Base-by-base conservation (phyloP, 108 stramenopile genomes). In the Chaetoceros tenuissimus region DNA sequence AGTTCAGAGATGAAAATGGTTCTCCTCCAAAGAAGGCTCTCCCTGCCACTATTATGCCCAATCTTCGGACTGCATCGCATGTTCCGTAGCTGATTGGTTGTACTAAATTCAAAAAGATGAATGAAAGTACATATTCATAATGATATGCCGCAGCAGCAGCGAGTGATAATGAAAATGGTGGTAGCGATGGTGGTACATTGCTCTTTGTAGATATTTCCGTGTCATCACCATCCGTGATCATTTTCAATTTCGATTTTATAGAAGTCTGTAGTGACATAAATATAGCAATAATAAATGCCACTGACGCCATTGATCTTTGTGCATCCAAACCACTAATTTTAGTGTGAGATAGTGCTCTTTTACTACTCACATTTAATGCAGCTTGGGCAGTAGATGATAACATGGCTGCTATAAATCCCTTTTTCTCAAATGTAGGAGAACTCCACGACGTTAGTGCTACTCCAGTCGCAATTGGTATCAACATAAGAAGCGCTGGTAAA, bases 401-500 rank as follows among this genome's bases (percentile, higher is more conserved):
- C 50, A 87, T 51, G n/a, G 82, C 82, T 1, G 80, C 78, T 1
- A 67, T 16, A 56, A 87, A 83, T 3, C 86, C 86, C 48, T 74
- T 50, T 46, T 59, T 3, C 68, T 87, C 82, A 62, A 87, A 87
- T 8, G 73, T 79, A 3, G 86, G 86, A 28, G 66, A 66, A 53
- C 78, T 77, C 86, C 86, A 87, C 19, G 82, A 84, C 2, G 86
- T 78, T 3, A 78, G 69, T 30, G 78, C 86, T 53, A 87, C 79
- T 2, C 86, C 86, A 31, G 74, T 2, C 16, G 78, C 86, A 62
- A 87, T 87, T 2, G 86, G 86, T 30, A 87, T 26, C 10, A 87
- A 61, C 2, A 80, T 66, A n/a, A 79, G 30, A 1, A 87, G 60
- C n/a, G 80, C 73, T 10, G 51, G 49, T 21, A 48, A 51, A 7